Conservation (phyloP, 495 filamentous ascomycete species). For the Penicillium steckii region DNA sequence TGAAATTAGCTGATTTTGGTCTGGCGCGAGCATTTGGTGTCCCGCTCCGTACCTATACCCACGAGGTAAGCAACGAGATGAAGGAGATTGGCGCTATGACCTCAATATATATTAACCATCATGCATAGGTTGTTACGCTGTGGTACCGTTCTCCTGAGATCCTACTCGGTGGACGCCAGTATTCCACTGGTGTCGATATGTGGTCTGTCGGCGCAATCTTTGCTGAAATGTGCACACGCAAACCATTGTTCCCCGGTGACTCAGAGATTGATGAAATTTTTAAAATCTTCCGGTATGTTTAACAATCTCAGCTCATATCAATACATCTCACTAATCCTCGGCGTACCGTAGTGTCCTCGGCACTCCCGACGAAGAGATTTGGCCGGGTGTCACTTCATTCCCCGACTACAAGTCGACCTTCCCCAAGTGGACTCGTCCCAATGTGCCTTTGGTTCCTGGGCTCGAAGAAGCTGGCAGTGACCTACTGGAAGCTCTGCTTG, state of each 20-base stretch:
- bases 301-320: not conserved
- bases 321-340: constrained; percentile 1
- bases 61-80: constrained; percentile 63
- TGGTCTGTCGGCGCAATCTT: constrained; percentile 99
- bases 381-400: constrained; percentile 96
- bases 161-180: constrained; percentile 93
- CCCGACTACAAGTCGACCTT: constrained; percentile 97
- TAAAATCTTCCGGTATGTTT: constrained; percentile 89
- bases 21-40: constrained; percentile 95
- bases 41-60: constrained; percentile 93
- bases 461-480: constrained; percentile 79
- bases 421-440: constrained; percentile 88
- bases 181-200: constrained; percentile 99
- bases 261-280: constrained; percentile 99
- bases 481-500: constrained; percentile 85
- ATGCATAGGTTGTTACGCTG: constrained; percentile 79
- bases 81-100: not conserved
- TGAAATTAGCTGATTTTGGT: constrained; percentile 98
- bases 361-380: constrained; percentile 82
- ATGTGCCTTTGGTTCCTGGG: constrained; percentile 54
- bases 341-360: constrained; percentile 67
- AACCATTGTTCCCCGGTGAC: constrained; percentile 95
- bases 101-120: not conserved
- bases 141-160: constrained; percentile 99
- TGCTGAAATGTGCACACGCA: constrained; percentile 98